Evolutionary conservation across 768 basidiomycete genomes (phyloP).

Genomic region (Tricholoma saponaceum): DNA sequence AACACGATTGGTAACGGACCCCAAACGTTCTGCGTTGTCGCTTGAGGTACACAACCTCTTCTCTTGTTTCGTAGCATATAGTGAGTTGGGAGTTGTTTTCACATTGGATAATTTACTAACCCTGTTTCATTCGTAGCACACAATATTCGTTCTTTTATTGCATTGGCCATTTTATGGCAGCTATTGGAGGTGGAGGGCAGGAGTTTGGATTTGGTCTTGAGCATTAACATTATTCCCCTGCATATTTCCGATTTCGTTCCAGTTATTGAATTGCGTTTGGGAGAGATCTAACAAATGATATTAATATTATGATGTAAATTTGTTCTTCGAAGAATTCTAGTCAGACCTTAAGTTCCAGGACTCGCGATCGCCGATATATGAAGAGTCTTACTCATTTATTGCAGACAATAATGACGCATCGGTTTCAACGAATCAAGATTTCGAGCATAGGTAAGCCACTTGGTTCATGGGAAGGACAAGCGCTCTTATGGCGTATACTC

Average conservation of each 20-base stretch:
- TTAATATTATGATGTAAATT: not conserved
- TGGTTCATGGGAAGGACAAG: not conserved
- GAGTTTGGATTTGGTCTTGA: not conserved
- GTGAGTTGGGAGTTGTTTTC: not conserved
- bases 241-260: not conserved
- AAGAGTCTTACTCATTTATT: too few species aligned
- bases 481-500: too few species aligned
- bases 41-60: slow-evolving; percentile 2
- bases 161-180: not conserved
- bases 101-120: not conserved
- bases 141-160: not conserved
- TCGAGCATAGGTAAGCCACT: too few species aligned
- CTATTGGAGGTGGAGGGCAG: not conserved
- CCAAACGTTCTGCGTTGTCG: slow-evolving; percentile 5
- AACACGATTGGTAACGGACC: not conserved
- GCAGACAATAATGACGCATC: too few species aligned
- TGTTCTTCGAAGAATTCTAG: not conserved
- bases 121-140: not conserved
- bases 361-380: too few species aligned
- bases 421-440: too few species aligned
- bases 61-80: not conserved
- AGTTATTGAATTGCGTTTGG: not conserved
- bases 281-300: not conserved
- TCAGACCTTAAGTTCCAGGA: not conserved
- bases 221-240: not conserved